Evolutionary conservation across 768 basidiomycete species (phyloP), one percentile per base, ranked within the genome.

Genomic region (Lactarius sanguifluus): DNA sequence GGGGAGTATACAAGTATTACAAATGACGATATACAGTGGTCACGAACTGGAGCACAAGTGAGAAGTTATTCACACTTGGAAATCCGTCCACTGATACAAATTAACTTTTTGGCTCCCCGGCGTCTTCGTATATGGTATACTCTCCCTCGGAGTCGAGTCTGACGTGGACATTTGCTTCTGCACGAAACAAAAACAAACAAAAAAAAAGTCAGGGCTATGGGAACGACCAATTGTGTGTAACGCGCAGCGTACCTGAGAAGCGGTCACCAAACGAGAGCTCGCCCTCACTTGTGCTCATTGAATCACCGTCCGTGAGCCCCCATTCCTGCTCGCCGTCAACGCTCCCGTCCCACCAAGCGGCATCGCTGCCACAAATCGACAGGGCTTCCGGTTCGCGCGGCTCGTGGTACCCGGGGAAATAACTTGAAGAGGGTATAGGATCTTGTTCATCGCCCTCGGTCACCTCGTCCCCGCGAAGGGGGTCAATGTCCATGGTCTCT

Each of bases 401-500:
- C 5, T 52, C 36, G 36, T 41, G 56, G 52, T 62, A 62, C 23
- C 45, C 61, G 5, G 45, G n/a, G 13, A 25, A 8, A 2, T 58
- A 23, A 5, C 15, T 56, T 23, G 57, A 52, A 30, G 61, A 43
- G 32, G 45, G 13, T n/a, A 34, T 6, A 8, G 30, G n/a, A 18
- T 70, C 67, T 23, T 79, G 78, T 59, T 83, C 82, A 43, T 79
- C 81, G 50, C 79, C 75, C n/a, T 76, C 79, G 75, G 79, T 79
- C 56, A 80, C 81, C 30, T 73, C 72, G 18, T 68, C 70, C 16
- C 18, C 50, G n/a, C 30, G 56, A 47, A 69, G 69, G 7, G 55
- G 70, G 5, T 67, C 71, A 15, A 68, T 45, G 57, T 74, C 74
- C 55, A 73, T 71, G 9, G 64, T 54, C 16, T 73, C 72, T n/a